These are phyloP conservation scores for Aspergillus sp. DNA, from an alignment of 2,329 filamentous ascomycete genomes.

Conservation along the genomic window DNA sequence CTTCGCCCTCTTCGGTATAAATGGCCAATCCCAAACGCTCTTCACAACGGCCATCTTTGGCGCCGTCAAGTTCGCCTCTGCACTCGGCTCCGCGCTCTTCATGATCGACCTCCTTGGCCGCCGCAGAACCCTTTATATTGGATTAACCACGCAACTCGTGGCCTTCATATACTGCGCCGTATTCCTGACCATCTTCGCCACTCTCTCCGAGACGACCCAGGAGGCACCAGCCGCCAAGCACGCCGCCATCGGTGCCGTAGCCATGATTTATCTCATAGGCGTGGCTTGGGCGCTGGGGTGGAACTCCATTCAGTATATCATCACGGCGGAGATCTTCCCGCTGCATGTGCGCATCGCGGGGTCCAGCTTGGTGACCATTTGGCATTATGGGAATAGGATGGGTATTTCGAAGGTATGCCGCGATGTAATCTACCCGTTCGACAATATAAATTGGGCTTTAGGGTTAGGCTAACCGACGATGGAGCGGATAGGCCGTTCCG, in stretches of 20 bases:
- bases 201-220: slow-evolving; percentile 8
- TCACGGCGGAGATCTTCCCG: slow-evolving; percentile 47
- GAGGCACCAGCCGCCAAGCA: not conserved
- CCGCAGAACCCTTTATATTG: slow-evolving; percentile 54
- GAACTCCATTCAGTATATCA: slow-evolving; percentile 46
- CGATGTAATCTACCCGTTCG: too few relatives aligned
- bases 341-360: slow-evolving; percentile 38
- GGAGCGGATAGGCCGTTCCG: slow-evolving; percentile 15
- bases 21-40: slow-evolving; percentile 63
- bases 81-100: slow-evolving; percentile 68
- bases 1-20: slow-evolving; percentile 67
- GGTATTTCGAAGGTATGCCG: too few relatives aligned
- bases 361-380: too few relatives aligned
- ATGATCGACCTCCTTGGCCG: slow-evolving; percentile 73
- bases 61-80: slow-evolving; percentile 66
- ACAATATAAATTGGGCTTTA: too few relatives aligned
- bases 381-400: too few relatives aligned
- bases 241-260: slow-evolving; percentile 36
- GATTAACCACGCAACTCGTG: slow-evolving; percentile 48
- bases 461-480: too few relatives aligned
- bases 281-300: slow-evolving; percentile 49
- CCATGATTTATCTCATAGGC: slow-evolving; percentile 45
- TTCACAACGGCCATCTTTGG: slow-evolving; percentile 73
- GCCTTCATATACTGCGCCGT: slow-evolving; percentile 56
- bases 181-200: slow-evolving; percentile 39